Conservation (phyloP, 2,329 filamentous ascomycete genomes). For the Calonectria hawksworthii region DNA sequence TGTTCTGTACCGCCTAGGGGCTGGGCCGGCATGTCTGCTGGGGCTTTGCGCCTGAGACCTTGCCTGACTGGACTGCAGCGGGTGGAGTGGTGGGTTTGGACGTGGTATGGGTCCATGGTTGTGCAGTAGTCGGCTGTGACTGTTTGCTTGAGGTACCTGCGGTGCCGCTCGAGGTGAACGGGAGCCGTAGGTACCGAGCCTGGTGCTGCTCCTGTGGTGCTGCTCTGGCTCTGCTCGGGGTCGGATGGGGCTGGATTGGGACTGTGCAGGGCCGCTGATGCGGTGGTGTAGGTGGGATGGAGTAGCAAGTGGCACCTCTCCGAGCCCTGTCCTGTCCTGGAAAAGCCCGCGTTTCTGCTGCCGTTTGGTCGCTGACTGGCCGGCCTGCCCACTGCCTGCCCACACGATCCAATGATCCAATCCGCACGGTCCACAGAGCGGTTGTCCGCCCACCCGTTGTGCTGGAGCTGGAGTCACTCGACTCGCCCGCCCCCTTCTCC, state of each 20-base stretch:
- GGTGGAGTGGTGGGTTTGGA: slow-evolving; percentile 21
- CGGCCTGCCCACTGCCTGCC: slow-evolving; percentile 14
- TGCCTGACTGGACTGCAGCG: slow-evolving; percentile 18
- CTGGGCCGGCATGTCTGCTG: slow-evolving; percentile 22
- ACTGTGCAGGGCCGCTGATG: slow-evolving; percentile 20
- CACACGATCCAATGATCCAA: slow-evolving; percentile 4
- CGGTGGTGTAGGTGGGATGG: slow-evolving; percentile 20
- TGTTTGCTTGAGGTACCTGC: slow-evolving; percentile 13
- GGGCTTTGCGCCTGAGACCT: slow-evolving; percentile 14
- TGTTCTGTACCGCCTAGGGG: slow-evolving; percentile 6
- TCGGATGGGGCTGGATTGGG: slow-evolving; percentile 14
- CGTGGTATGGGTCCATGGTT: slow-evolving; percentile 19
- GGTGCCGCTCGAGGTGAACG: not conserved
- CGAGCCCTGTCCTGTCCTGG: slow-evolving; percentile 2
- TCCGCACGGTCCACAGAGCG: slow-evolving; percentile 15
- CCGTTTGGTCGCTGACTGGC: slow-evolving; percentile 18
- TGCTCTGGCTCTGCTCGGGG: not conserved
- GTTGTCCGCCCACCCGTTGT: slow-evolving; percentile 20
- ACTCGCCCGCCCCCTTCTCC: not conserved
- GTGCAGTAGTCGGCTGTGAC: slow-evolving; percentile 23
- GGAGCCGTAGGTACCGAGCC: not conserved
- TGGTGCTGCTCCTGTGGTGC: not conserved
- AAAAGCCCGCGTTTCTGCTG: slow-evolving; percentile 10
- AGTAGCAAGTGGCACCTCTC: slow-evolving; percentile 14
- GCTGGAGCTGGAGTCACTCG: slow-evolving; percentile 15